phyloP scores from a whole-genome alignment of 2,329 filamentous ascomycete genomes.

The Penicillium capsulatum region DNA sequence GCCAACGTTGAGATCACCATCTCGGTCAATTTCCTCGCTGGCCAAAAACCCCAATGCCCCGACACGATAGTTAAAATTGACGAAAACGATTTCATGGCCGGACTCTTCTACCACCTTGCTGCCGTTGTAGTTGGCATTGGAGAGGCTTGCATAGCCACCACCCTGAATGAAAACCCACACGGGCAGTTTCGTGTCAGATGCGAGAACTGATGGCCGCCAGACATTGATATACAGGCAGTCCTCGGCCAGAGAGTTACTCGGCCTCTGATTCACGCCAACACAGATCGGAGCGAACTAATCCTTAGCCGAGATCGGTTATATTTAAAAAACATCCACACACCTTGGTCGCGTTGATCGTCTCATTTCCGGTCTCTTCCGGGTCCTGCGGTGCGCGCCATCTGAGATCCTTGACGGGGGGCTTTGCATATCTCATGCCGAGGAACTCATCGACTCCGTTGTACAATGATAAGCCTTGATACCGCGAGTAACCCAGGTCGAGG shows the following conservation, averaged over 20 bases:
- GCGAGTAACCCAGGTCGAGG: slow-evolving; percentile 61
- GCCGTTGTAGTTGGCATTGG: slow-evolving; percentile 52
- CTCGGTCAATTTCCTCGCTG: slow-evolving; percentile 50
- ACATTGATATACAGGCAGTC: slow-evolving; percentile 36
- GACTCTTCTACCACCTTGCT: slow-evolving; percentile 54
- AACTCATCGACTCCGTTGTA: slow-evolving; percentile 60
- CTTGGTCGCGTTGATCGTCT: slow-evolving; percentile 49
- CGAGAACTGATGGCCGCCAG: slow-evolving; percentile 29
- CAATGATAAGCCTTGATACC: slow-evolving; percentile 55
- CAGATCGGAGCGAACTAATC: slow-evolving; percentile 47
- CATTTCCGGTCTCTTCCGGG: slow-evolving; percentile 36
- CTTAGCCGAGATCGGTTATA: background rate
- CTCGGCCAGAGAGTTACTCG: slow-evolving; percentile 48
- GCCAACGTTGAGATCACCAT: slow-evolving; percentile 60
- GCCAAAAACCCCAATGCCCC: slow-evolving; percentile 61
- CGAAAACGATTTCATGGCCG: slow-evolving; percentile 58
- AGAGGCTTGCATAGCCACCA: slow-evolving; percentile 56
- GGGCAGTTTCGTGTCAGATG: slow-evolving; percentile 50
- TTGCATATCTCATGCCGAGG: slow-evolving; percentile 68
- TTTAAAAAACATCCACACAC: too few relatives aligned
- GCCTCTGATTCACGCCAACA: slow-evolving; percentile 62
- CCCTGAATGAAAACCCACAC: slow-evolving; percentile 59
- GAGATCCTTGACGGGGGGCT: slow-evolving; percentile 58
- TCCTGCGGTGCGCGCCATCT: slow-evolving; percentile 63
- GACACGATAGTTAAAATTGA: slow-evolving; percentile 68